Evolutionary conservation across 768 basidiomycete species (phyloP).

Genomic region (Rhizopogon vinicolor): DNA sequence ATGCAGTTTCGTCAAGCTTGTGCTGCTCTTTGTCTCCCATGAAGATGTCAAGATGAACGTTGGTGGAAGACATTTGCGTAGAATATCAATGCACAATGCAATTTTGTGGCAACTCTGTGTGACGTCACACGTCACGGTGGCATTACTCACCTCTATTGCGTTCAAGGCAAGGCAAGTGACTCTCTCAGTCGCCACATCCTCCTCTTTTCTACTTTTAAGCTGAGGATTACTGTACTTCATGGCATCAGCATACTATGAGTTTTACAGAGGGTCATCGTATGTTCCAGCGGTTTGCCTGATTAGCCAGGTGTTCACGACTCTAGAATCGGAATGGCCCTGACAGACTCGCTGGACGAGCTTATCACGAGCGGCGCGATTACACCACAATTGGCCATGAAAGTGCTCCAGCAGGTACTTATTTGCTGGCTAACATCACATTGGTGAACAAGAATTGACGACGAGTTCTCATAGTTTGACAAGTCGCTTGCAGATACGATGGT

Average conservation of each 20-base stretch:
- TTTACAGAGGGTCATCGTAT: conserved; percentile 89
- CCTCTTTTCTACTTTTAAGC: conserved; percentile 2
- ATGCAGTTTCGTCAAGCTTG: conserved; percentile 19
- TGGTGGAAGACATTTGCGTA: neutral
- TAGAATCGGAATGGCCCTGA: conserved; percentile 96
- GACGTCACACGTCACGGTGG: conserved; percentile 21
- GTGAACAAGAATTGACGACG: neutral
- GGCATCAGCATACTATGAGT: conserved; percentile 88
- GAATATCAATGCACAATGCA: neutral
- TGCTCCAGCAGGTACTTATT: conserved; percentile 80
- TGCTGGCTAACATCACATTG: conserved; percentile 7
- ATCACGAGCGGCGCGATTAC: conserved; percentile 96
- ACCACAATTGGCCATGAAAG: conserved; percentile 97
- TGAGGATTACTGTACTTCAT: conserved; percentile 31
- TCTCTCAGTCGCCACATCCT: conserved; percentile 3
- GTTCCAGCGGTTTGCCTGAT: conserved; percentile 25
- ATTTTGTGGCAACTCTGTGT: conserved; percentile 10
- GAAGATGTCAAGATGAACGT: conserved; percentile 36
- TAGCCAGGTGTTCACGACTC: neutral
- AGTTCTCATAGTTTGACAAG: conserved; percentile 79
- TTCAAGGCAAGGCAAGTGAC: neutral
- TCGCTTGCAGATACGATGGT: conserved; percentile 89
- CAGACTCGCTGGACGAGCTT: conserved; percentile 97
- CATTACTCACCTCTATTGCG: conserved; percentile 1
- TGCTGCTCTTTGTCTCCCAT: conserved; percentile 32